Evolutionary conservation across 352 stramenopile genomes (phyloP), one percentile per base, ranked within the genome.

Genomic region (Phytophthora crassamura): DNA sequence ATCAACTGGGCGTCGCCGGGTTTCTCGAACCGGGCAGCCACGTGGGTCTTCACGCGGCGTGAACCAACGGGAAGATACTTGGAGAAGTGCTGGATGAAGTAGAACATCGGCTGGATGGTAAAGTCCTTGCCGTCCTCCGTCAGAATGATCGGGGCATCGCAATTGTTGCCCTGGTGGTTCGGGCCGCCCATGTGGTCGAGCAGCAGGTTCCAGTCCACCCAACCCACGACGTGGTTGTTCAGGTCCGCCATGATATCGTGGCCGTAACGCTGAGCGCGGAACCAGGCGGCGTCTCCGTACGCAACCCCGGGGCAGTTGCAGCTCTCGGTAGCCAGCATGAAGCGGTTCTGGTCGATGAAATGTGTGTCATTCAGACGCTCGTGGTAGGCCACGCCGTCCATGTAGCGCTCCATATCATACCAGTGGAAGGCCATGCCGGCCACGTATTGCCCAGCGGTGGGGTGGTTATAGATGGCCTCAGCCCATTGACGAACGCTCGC

Each of bases 141-240:
- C 16, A 94, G 43, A 45, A 97, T 85, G 34, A 97, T 86, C 12
- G 86, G 78, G 22, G 88, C 82, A 42, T 92, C 84, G 46, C 84
- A 93, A 32, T 81, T 72, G 64, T 96, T 96, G 51, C 74, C 73
- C 58, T 89, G 64, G 74, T 97, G 89, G 73, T 98, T 98, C 4
- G 93, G 91, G 1, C 91, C 93, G 33, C 93, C 93, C n/a, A 47
- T 85, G 72, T 91, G 80, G 58, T 96, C 88, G 0, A 98, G 77
- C 3, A 97, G 38, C 42, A 98, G 54, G 71, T 97, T 98, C 91
- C 92, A 98, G 75, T 98, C 89, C 25, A 97, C 84, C 91, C 91
- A 98, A 2, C 89, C 89, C 1, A 78, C 72, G 16, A 89, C 85
- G 65, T 76, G 83, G 66, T 95, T 91, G 79, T 93, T 97, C 18